Evolutionary conservation across 2,329 filamentous ascomycete genomes (phyloP), one percentile per base, ranked within the genome.

Genomic region (Xenoacremonium recifei): DNA sequence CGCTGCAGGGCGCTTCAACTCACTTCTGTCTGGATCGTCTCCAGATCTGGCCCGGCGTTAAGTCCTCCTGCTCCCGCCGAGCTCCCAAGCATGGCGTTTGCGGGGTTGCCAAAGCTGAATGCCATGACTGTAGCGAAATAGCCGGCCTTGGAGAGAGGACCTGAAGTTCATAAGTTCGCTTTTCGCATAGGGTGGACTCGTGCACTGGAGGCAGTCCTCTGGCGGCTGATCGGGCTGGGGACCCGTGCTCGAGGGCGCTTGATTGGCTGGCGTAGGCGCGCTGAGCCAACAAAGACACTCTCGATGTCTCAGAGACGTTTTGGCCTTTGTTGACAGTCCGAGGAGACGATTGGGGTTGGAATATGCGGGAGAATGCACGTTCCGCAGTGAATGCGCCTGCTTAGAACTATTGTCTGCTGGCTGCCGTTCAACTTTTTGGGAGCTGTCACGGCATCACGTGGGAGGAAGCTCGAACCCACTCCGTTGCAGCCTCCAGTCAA

Each of bases 11-110:
- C 20, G 32, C 37, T 34, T 40, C 55, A 39, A 58, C 68, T 51
- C 69, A 89, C 87, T 75, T 96, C 89, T 52, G 90, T 92, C 63
- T 85, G 80, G 54, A 96, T 86, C 51, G 90, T 84, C 53, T 83
- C 75, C 40, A 96, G 74, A 58, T 89, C 82, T 37, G 80, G 74
- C 31, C 86, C 87, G 61, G 66, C 56, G 36, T 55, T 64, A 42
- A 62, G 42, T 33, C 53, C 58, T 47, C 58, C 72, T 47, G 64
- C 63, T 45, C 64, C 68, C 39, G 62, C 58, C 45, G 68, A 55
- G 47, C 58, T 63, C 44, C 67, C 68, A 48, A 67, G 63, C 61
- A 70, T 64, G 61, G 64, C 64, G 52, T 67, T 71, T 40, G 64
- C 67, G 41, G 72, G 63, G 55, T 66, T 76, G 48, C 65, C 70